phyloP scores from a whole-genome alignment of 2,329 filamentous ascomycete genomes.

The Massarina eburnea region DNA sequence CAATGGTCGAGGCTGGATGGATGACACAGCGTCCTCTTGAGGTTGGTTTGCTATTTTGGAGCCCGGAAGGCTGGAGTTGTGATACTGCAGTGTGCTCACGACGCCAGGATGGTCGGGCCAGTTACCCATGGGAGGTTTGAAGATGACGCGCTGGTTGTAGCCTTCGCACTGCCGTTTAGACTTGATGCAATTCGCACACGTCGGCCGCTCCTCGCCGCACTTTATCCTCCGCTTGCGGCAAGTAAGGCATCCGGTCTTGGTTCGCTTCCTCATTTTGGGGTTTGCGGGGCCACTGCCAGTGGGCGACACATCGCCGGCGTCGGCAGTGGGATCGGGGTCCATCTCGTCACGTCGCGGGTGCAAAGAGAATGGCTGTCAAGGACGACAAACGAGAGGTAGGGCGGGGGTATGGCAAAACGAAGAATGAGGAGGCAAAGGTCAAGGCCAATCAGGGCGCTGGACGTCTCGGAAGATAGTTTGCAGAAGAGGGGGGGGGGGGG shows the following conservation, averaged over 20 bases:
- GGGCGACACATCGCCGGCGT: constrained; percentile 33
- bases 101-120: constrained; percentile 43
- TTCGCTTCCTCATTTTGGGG: constrained; percentile 55
- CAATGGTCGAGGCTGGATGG: constrained; percentile 32
- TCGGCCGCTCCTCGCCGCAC: constrained; percentile 86
- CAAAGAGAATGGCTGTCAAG: not conserved
- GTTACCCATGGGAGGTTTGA: constrained; percentile 71
- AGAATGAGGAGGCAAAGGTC: constrained; percentile 4
- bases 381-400: not conserved
- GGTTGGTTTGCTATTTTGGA: constrained; percentile 24
- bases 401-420: constrained; percentile 7
- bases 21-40: constrained; percentile 18
- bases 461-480: constrained; percentile 6
- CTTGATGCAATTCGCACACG: constrained; percentile 82
- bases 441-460: constrained; percentile 9
- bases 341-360: constrained; percentile 14
- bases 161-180: constrained; percentile 83
- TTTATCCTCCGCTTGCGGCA: constrained; percentile 96
- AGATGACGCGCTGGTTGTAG: constrained; percentile 78
- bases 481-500: constrained; percentile 8
- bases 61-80: constrained; percentile 42
- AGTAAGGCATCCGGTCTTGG: constrained; percentile 91
- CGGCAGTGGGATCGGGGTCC: constrained; percentile 22
- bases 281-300: constrained; percentile 21
- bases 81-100: constrained; percentile 41